Percentiles rank a stretch among this genome's conserved stretches.
phyloP scores from a whole-genome alignment of 257 asterid genomes.

The Marsdenia floribunda region DNA sequence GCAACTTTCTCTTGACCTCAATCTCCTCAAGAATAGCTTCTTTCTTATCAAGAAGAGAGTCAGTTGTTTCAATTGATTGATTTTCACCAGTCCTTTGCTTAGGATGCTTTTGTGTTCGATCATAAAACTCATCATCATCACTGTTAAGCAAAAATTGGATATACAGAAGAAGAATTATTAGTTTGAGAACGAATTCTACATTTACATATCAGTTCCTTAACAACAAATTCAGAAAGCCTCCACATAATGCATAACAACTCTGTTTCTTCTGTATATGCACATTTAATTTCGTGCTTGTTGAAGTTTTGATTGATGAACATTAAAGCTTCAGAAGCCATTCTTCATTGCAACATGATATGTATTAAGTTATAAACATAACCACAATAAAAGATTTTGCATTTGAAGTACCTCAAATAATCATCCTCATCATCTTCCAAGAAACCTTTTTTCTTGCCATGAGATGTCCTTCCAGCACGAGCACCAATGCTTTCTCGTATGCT shows the following conservation, averaged over 20 bases:
- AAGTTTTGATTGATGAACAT: not conserved
- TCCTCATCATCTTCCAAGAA: slow-evolving; percentile 61
- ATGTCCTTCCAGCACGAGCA: slow-evolving; percentile 65
- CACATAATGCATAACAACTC: not conserved
- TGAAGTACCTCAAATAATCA: slow-evolving; percentile 56
- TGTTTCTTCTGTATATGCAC: not conserved
- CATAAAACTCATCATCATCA: slow-evolving; percentile 91
- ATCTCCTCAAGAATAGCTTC: slow-evolving; percentile 58
- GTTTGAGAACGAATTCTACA: not conserved
- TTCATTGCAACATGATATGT: not conserved
- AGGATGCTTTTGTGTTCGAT: slow-evolving; percentile 65
- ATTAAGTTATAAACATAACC: not conserved
- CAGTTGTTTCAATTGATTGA: slow-evolving; percentile 88
- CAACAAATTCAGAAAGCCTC: not conserved
- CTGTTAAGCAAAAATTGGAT: slow-evolving; percentile 35
- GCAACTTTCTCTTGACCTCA: slow-evolving; percentile 52
- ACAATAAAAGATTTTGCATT: not conserved
- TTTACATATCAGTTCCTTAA: not conserved
- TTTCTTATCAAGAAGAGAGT: slow-evolving; percentile 92
- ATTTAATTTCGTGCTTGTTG: not conserved
- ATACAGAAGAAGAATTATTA: not conserved
- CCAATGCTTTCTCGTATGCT: slow-evolving; percentile 92
- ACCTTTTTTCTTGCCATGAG: slow-evolving; percentile 63
- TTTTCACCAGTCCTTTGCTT: slow-evolving; percentile 59
- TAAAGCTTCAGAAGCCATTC: not conserved